Percentiles rank a stretch among this genome's conserved stretches.
phyloP scores from a whole-genome alignment of 2,329 filamentous ascomycete genomes.

The Neonectria sp. region DNA sequence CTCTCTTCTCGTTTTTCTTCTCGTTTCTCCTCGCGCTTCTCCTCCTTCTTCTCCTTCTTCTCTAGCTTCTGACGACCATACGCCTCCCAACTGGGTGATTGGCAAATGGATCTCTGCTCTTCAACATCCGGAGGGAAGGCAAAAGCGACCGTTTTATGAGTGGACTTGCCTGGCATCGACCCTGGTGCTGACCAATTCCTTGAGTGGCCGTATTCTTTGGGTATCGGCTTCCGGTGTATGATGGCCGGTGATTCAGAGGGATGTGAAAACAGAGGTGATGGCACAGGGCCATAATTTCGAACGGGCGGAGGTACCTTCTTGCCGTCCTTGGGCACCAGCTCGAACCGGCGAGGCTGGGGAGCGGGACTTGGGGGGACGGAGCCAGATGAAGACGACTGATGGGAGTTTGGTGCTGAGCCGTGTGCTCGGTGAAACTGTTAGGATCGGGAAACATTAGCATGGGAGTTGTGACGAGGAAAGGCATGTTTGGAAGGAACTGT shows the following conservation, averaged over 20 bases:
- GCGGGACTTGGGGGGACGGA: constrained; percentile 41
- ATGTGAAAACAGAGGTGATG: constrained; percentile 39
- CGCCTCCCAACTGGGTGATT: constrained; percentile 75
- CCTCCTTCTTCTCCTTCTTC: constrained; percentile 63
- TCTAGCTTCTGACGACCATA: constrained; percentile 69
- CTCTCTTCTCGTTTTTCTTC: constrained; percentile 42
- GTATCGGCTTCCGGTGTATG: constrained; percentile 40
- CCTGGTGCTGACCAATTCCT: constrained; percentile 28
- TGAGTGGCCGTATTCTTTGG: constrained; percentile 12
- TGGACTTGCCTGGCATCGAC: constrained; percentile 39
- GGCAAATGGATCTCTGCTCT: constrained; percentile 63
- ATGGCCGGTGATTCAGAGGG: constrained; percentile 31
- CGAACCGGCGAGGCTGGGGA: constrained; percentile 44
- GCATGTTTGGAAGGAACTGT: constrained; percentile 2
- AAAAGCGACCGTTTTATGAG: constrained; percentile 52
- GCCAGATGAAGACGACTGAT: constrained; percentile 35
- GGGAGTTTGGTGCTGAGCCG: constrained; percentile 8
- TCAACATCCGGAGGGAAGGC: constrained; percentile 50
- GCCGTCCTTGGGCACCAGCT: constrained; percentile 45
- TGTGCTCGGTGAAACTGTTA: constrained; percentile 19
- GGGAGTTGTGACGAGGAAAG: background rate
- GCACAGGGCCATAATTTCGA: constrained; percentile 44
- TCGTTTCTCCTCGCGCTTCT: constrained; percentile 55
- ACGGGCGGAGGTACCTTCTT: constrained; percentile 42
- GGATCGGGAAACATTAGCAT: constrained; percentile 15